Conservation (phyloP, 2,329 filamentous ascomycete species). For the Diaporthe eres region DNA sequence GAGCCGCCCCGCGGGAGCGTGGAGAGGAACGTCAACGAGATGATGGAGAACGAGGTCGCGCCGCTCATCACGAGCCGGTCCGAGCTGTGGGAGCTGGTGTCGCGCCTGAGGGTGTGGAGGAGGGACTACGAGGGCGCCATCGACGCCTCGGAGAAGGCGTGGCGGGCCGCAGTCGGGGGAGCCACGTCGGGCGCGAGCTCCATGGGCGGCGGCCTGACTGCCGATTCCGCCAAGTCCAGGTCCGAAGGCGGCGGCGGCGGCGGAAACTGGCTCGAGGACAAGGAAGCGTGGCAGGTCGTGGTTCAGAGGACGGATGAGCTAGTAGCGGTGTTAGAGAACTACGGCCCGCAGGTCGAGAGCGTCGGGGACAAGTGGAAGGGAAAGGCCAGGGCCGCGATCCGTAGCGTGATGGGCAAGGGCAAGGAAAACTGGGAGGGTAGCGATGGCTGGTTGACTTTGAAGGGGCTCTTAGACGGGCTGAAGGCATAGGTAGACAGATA, state of each 20-base stretch:
- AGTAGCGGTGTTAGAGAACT: slow-evolving; percentile 86
- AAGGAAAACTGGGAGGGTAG: slow-evolving; percentile 87
- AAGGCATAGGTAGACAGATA: slow-evolving; percentile 49
- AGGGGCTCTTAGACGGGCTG: slow-evolving; percentile 69
- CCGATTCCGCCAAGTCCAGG: slow-evolving; percentile 39
- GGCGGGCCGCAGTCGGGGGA: slow-evolving; percentile 78
- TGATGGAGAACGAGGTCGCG: slow-evolving; percentile 81
- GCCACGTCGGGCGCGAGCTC: slow-evolving; percentile 61
- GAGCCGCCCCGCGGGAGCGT: slow-evolving; percentile 70
- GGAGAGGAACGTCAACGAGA: slow-evolving; percentile 74
- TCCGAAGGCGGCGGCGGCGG: slow-evolving; percentile 47
- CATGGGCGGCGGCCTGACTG: slow-evolving; percentile 55
- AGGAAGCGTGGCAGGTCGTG: slow-evolving; percentile 77
- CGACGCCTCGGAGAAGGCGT: slow-evolving; percentile 89
- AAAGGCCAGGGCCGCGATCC: slow-evolving; percentile 87
- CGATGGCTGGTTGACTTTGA: slow-evolving; percentile 74
- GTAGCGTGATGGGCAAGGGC: slow-evolving; percentile 86
- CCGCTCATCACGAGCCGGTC: slow-evolving; percentile 88
- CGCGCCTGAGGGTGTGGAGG: slow-evolving; percentile 80
- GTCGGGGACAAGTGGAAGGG: slow-evolving; percentile 88
- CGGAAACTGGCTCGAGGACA: slow-evolving; percentile 70
- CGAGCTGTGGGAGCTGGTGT: slow-evolving; percentile 82
- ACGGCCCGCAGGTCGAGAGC: slow-evolving; percentile 74
- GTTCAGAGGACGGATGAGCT: slow-evolving; percentile 85
- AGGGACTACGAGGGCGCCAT: slow-evolving; percentile 79